phyloP scores from a whole-genome alignment of 2,329 filamentous ascomycete genomes.

The Colletotrichum siamense region DNA sequence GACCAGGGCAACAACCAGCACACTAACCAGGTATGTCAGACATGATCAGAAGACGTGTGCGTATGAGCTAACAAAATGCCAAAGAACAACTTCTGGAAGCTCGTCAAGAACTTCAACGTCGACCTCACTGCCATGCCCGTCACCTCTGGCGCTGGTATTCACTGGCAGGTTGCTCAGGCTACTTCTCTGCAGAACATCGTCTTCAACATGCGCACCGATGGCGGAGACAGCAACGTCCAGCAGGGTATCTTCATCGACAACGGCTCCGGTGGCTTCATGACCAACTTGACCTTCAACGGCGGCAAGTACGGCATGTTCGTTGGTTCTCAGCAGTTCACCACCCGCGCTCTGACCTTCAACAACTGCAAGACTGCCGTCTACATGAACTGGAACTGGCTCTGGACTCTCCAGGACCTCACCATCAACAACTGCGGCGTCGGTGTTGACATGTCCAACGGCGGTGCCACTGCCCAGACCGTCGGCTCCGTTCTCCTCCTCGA shows the following conservation, averaged over 20 bases:
- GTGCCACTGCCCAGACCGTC: constrained; percentile 70
- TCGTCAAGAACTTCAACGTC: constrained; percentile 82
- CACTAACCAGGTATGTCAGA: constrained; percentile 67
- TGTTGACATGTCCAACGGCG: constrained; percentile 77
- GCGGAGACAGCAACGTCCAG: constrained; percentile 68
- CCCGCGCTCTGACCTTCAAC: constrained; percentile 82
- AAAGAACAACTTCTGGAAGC: constrained; percentile 72
- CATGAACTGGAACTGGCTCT: constrained; percentile 94
- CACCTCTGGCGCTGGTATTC: constrained; percentile 71
- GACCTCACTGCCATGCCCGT: constrained; percentile 72
- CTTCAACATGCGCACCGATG: constrained; percentile 78
- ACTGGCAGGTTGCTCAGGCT: constrained; percentile 87
- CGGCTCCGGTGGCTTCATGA: constrained; percentile 84
- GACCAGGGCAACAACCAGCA: constrained; percentile 73
- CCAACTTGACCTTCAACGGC: constrained; percentile 83
- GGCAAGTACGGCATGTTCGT: constrained; percentile 80
- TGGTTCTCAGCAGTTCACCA: constrained; percentile 88
- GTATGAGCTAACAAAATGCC: constrained; percentile 34
- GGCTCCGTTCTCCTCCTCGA: constrained; percentile 87
- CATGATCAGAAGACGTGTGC: rapidly evolving
- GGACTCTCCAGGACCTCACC: constrained; percentile 77
- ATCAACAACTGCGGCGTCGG: constrained; percentile 80
- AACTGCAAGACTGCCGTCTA: constrained; percentile 82
- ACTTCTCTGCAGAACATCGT: constrained; percentile 82
- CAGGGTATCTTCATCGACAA: constrained; percentile 87